phyloP scores from a whole-genome alignment of 169 alveolate genomes.

The Cryptosporidium canis region DNA sequence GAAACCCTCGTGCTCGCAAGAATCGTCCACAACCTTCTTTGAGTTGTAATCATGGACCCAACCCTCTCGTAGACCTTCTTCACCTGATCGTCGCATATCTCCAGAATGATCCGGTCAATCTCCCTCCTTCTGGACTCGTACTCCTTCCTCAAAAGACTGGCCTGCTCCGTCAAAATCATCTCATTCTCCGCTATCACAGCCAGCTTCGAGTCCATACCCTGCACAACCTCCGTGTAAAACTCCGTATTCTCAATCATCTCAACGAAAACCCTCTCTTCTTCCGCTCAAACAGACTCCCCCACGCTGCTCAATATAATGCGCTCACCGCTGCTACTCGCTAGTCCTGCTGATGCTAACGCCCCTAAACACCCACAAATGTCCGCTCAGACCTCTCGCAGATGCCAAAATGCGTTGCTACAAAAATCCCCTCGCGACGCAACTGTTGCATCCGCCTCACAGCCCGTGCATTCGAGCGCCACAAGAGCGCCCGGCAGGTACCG shows the following conservation, averaged over 20 bases:
- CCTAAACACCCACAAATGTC: no score
- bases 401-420: no score
- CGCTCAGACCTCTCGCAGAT: no score
- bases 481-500: no score
- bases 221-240: conserved; percentile 27
- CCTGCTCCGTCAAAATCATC: conserved; percentile 44
- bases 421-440: no score
- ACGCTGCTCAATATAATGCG: no score
- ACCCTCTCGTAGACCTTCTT: conserved; percentile 20
- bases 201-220: conserved; percentile 10
- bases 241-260: conserved; percentile 27
- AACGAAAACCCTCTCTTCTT: no score
- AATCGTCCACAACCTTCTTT: conserved; percentile 38
- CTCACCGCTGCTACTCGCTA: no score
- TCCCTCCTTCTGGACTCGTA: conserved; percentile 29
- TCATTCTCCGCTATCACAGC: conserved; percentile 54
- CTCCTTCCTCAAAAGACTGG: conserved; percentile 6
- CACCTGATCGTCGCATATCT: conserved; percentile 17
- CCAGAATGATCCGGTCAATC: conserved; percentile 22
- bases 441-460: no score
- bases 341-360: no score
- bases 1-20: not conserved
- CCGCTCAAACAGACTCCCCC: no score
- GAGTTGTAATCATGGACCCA: conserved; percentile 53
- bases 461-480: no score